These are phyloP conservation scores for Parachlorella kessleri DNA, from an alignment of 139 green algal species.

Conservation along the genomic window DNA sequence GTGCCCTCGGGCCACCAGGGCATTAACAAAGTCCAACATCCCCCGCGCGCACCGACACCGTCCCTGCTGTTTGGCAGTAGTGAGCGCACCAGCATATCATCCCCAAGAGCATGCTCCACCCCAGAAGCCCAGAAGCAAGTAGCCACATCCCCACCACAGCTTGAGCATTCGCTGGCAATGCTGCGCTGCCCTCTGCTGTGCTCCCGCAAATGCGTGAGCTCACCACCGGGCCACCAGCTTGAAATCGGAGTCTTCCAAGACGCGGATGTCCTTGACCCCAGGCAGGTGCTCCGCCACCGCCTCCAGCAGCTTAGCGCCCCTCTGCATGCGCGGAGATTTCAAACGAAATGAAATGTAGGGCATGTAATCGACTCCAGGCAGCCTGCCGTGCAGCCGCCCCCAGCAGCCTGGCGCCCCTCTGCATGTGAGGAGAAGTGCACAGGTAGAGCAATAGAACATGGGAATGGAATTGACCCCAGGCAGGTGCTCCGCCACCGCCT, in stretches of 20 bases:
- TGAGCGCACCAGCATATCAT: too few relatives aligned
- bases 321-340: constrained; percentile 16
- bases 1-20: too few relatives aligned
- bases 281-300: constrained; percentile 85
- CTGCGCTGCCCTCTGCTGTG: too few relatives aligned
- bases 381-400: constrained; percentile 73
- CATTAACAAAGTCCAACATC: too few relatives aligned
- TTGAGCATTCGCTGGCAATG: too few relatives aligned
- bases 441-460: constrained; percentile 44
- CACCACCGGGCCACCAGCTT: constrained; percentile 26
- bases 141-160: too few relatives aligned
- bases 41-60: too few relatives aligned
- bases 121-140: too few relatives aligned
- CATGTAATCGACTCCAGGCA: constrained; percentile 66
- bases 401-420: constrained; percentile 81
- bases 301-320: constrained; percentile 79
- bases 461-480: constrained; percentile 72
- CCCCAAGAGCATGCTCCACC: too few relatives aligned
- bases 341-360: background rate
- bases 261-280: constrained; percentile 69
- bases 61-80: too few relatives aligned
- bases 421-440: background rate
- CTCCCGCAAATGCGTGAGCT: too few relatives aligned
- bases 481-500: constrained; percentile 82
- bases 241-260: constrained; percentile 88